Conservation (phyloP, 176 grass and related monocot species). For the Phoenix roebelenii region DNA sequence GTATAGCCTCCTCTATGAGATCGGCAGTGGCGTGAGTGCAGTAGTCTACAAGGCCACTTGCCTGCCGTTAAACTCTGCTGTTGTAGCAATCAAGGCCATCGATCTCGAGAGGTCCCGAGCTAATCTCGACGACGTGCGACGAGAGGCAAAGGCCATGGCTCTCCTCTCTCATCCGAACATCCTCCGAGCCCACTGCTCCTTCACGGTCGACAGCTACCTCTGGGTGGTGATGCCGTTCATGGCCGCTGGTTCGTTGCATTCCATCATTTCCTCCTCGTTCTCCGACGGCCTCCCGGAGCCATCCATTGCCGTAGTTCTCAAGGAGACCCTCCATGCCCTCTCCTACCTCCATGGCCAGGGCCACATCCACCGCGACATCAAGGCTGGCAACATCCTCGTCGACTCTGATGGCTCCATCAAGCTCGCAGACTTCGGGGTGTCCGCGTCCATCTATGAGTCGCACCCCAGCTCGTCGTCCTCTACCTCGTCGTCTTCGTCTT, state of each 20-base stretch:
- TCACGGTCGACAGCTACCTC: conserved; percentile 64
- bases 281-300: conserved; percentile 58
- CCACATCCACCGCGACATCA: conserved; percentile 89
- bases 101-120: conserved; percentile 67
- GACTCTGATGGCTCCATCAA: conserved; percentile 70
- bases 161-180: conserved; percentile 69
- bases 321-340: conserved; percentile 58
- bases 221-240: conserved; percentile 99
- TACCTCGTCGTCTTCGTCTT: conserved; percentile 17
- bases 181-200: conserved; percentile 88
- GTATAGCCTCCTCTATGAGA: conserved; percentile 53
- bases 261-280: conserved; percentile 58
- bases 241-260: conserved; percentile 73
- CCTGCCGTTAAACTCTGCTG: conserved; percentile 36
- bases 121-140: conserved; percentile 72
- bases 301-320: conserved; percentile 57
- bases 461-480: conserved; percentile 10
- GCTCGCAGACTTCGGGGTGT: conserved; percentile 92
- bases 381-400: conserved; percentile 71
- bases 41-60: conserved; percentile 86
- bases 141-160: conserved; percentile 84
- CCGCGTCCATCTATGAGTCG: conserved; percentile 82
- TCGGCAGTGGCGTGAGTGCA: conserved; percentile 70
- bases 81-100: conserved; percentile 73
- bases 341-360: conserved; percentile 82